Evolutionary conservation across 805 yeast genomes (phyloP), one percentile per base, ranked within the genome.

Genomic region (Millerozyma acaciae): DNA sequence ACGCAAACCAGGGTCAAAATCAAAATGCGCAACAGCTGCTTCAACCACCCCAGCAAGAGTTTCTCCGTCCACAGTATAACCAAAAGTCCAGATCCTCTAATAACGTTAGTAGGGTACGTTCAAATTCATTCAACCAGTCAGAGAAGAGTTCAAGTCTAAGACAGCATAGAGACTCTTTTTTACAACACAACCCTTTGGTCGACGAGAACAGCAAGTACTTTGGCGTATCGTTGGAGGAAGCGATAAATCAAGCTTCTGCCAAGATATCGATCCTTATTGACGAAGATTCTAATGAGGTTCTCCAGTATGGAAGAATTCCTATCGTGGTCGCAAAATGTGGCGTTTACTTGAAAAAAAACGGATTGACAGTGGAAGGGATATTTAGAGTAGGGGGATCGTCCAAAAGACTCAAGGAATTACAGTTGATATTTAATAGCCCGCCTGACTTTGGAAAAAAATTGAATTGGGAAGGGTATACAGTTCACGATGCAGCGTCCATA

Each of bases 281-380:
- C 48, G 62, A 58, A 16, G 53, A 69, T 47, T 57, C 75, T 28
- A 76, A 77, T 41, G 80, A 79, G 17, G 75, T 79, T 37, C 75
- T 84, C 20, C 78, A 80, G 31, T 93, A 86, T 53, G 98, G 97
- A 15, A 69, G 79, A 33, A 85, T 93, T 13, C 99, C 99, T 0
- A 74, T 87, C 12, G 83, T 93, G 9, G 94, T 93, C n/a, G 97
- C 97, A 10, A 84, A 87, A 46, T 90, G 98, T 62, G 97, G 97
- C 1, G 80, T 84, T 0, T 89, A 62, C 50, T 61, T 93, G 39
- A 90, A 93, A 51, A 75, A 76, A 29, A 77, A 85, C 42, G 95
- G 83, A 2, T 65, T 87, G 20, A 75, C 76, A 20, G 81, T 84
- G 1, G 93, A 90, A 55, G 98, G 99, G 5, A 85, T 93, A 3